Percentiles rank a stretch among this genome's conserved stretches.
These are phyloP conservation scores for Lentinula guzmanii DNA, from an alignment of 768 basidiomycete genomes.

Conservation along the genomic window DNA sequence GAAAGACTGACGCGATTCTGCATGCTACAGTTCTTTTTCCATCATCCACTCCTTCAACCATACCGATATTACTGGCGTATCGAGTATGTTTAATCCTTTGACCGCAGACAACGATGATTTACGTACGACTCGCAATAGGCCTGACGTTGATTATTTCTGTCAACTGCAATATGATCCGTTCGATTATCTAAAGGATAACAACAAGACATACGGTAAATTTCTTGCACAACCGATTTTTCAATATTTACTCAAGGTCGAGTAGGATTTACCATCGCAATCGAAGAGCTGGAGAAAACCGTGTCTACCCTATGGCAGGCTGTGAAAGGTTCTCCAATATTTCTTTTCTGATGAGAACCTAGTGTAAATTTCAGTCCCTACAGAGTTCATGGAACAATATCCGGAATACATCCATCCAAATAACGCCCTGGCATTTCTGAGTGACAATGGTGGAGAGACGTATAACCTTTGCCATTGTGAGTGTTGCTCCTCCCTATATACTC, in stretches of 20 bases:
- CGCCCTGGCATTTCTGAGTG: conserved; percentile 49
- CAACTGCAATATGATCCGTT: conserved; percentile 61
- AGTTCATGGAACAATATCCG: conserved; percentile 46
- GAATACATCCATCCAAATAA: conserved; percentile 43
- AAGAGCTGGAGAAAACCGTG: conserved; percentile 55
- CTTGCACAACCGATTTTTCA: not conserved
- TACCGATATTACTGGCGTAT: conserved; percentile 62
- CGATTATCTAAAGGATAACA: conserved; percentile 66
- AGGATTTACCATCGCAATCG: conserved; percentile 57
- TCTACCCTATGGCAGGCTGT: conserved; percentile 54
- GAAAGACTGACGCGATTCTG: not conserved
- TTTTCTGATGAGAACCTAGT: not conserved
- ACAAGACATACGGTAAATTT: conserved; percentile 37
- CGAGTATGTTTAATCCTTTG: conserved; percentile 28
- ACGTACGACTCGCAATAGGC: conserved; percentile 24
- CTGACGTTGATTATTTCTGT: conserved; percentile 60
- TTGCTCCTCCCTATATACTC: not conserved
- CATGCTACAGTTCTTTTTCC: conserved; percentile 44
- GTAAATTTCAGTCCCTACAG: conserved; percentile 24
- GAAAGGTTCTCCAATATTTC: conserved; percentile 23
- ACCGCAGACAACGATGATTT: not conserved
- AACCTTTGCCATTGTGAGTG: conserved; percentile 48
- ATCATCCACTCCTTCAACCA: conserved; percentile 42
- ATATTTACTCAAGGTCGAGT: not conserved
- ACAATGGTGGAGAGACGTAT: conserved; percentile 41